Percentiles rank a stretch among this genome's conserved stretches.
Conservation (phyloP, 176 grass and related monocot species). For the Neostapfia colusana region DNA sequence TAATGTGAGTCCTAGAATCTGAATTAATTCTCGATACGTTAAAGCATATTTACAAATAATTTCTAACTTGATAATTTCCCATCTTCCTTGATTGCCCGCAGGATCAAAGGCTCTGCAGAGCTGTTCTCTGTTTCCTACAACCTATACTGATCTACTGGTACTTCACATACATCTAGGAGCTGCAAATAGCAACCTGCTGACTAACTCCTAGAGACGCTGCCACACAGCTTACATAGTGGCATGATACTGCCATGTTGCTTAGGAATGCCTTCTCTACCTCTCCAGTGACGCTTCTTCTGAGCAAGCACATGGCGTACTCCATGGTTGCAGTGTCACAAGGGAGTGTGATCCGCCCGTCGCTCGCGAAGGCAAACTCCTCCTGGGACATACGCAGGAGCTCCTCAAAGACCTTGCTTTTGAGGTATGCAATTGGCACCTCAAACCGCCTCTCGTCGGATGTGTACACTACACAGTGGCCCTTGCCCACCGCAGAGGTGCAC, state of each 20-base stretch:
- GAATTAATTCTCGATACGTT: background rate
- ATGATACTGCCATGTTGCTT: background rate
- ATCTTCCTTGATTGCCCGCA: background rate
- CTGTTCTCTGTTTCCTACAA: background rate
- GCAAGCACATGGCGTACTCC: constrained; percentile 27
- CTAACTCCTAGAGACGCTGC: background rate
- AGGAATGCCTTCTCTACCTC: constrained; percentile 26
- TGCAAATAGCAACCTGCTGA: background rate
- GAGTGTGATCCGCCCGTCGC: constrained; percentile 8
- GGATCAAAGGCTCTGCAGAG: background rate
- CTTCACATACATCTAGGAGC: background rate
- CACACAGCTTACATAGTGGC: background rate
- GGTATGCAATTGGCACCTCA: constrained; percentile 31
- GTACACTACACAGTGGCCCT: constrained; percentile 3
- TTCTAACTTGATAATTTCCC: background rate
- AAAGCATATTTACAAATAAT: background rate
- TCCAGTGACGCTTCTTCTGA: background rate
- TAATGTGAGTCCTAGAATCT: background rate
- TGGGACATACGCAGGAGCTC: constrained; percentile 26
- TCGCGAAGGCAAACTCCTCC: constrained; percentile 16
- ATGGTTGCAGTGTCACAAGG: constrained; percentile 17
- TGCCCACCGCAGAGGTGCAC: background rate
- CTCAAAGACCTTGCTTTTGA: background rate
- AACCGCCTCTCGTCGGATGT: constrained; percentile 8
- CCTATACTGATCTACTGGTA: background rate